Evolutionary conservation across 805 yeast genomes (phyloP).

Genomic region (Ogataea chonburiensis): DNA sequence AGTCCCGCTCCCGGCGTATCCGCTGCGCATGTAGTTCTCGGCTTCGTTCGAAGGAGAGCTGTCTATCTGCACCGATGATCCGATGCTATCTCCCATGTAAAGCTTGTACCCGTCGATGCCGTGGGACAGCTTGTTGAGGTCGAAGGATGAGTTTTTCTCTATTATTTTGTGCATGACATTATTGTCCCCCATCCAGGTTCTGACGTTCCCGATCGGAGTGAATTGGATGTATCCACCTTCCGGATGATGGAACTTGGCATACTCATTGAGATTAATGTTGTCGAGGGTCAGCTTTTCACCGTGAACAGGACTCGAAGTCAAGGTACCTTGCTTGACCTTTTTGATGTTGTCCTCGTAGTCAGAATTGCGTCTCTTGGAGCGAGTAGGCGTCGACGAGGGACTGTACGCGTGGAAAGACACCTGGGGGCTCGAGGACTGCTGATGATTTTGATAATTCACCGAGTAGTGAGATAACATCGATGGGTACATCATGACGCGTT

Average conservation of each 20-base stretch:
- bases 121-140: conserved; percentile 29
- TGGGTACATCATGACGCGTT: conserved; percentile 18
- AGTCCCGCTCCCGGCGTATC: conserved; percentile 23
- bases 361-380: conserved; percentile 39
- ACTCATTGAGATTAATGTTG: conserved; percentile 40
- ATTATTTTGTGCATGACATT: conserved; percentile 48
- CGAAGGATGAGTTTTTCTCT: conserved; percentile 43
- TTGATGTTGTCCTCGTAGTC: conserved; percentile 33
- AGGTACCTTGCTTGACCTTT: conserved; percentile 27
- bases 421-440: conserved; percentile 11
- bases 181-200: conserved; percentile 41
- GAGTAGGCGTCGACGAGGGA: conserved; percentile 22
- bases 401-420: conserved; percentile 14
- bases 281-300: conserved; percentile 25
- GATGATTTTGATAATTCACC: conserved; percentile 12
- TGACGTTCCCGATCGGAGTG: conserved; percentile 62
- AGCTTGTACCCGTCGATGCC: conserved; percentile 40
- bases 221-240: conserved; percentile 61
- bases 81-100: conserved; percentile 26
- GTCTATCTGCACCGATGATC: conserved; percentile 6
- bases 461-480: conserved; percentile 23
- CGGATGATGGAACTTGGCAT: conserved; percentile 59
- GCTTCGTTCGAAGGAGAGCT: conserved; percentile 34
- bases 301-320: conserved; percentile 11
- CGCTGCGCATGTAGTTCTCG: conserved; percentile 35